Evolutionary conservation across 2,329 filamentous ascomycete genomes (phyloP).

Genomic region (Capronia americana): DNA sequence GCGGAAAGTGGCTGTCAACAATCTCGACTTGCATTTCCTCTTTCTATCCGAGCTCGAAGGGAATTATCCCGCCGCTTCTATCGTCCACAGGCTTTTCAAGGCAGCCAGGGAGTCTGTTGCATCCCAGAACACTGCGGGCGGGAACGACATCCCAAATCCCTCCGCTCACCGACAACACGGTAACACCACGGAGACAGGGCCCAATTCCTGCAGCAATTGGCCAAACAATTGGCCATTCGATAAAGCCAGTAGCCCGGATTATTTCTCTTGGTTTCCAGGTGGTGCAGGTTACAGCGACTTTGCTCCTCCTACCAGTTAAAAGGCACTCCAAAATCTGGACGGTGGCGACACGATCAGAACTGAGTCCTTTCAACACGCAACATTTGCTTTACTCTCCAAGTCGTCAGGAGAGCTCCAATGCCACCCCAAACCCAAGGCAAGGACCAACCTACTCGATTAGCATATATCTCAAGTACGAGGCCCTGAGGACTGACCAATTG

Average conservation of each 20-base stretch:
- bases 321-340: no score
- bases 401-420: background rate
- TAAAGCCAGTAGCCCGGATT: no score
- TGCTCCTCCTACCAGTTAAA: no score
- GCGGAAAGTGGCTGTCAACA: background rate
- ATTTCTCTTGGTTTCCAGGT: no score
- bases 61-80: slow-evolving; percentile 6
- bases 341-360: background rate
- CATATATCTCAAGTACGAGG: background rate
- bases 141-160: no score
- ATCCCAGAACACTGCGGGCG: no score
- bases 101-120: background rate
- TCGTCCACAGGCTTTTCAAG: background rate
- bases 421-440: slow-evolving; percentile 6
- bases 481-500: slow-evolving; percentile 4
- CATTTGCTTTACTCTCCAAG: slow-evolving; percentile 2
- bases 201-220: no score
- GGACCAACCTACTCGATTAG: slow-evolving; percentile 12
- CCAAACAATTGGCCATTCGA: no score
- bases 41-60: slow-evolving; percentile 4
- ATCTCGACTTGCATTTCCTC: background rate
- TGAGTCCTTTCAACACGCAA: background rate
- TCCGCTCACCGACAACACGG: no score
- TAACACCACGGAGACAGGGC: no score
- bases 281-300: no score